Evolutionary conservation across 805 yeast genomes (phyloP).

Genomic region (Wickerhamiella slavikovae): DNA sequence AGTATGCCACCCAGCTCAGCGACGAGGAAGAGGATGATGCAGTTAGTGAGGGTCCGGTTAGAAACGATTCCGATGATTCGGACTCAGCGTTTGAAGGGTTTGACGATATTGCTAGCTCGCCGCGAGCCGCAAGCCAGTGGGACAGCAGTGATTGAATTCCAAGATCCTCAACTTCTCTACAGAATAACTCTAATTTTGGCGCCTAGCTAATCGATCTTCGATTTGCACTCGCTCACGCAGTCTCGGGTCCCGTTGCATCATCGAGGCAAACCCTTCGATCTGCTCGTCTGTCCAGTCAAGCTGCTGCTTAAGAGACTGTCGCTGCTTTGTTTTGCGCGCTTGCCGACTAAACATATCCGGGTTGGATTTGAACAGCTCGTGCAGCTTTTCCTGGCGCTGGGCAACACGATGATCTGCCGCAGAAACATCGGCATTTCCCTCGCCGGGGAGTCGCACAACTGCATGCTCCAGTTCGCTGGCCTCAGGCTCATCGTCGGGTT

Average conservation of each 20-base stretch:
- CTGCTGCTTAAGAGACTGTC: slow-evolving; percentile 30
- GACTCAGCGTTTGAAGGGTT: background rate
- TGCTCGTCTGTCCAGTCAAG: slow-evolving; percentile 74
- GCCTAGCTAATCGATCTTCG: no score
- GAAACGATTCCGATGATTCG: no score
- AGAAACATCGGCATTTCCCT: slow-evolving; percentile 2
- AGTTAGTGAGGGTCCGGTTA: no score
- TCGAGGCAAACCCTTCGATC: slow-evolving; percentile 81
- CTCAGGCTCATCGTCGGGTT: slow-evolving; percentile 45
- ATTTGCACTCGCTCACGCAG: slow-evolving; percentile 25
- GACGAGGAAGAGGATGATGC: no score
- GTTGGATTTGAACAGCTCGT: background rate
- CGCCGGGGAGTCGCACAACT: no score
- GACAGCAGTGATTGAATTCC: no score
- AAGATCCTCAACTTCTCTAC: no score
- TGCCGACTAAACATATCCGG: slow-evolving; percentile 23
- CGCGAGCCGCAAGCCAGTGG: no score
- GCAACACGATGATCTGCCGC: background rate
- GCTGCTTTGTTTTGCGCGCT: slow-evolving; percentile 28
- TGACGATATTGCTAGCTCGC: background rate
- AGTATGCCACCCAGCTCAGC: background rate
- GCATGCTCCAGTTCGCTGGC: no score
- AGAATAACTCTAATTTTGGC: no score
- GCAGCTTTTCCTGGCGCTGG: background rate
- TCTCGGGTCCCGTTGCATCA: slow-evolving; percentile 45